Evolutionary conservation across 331 rosid genomes (phyloP).

Genomic region (Malus hybrid): DNA sequence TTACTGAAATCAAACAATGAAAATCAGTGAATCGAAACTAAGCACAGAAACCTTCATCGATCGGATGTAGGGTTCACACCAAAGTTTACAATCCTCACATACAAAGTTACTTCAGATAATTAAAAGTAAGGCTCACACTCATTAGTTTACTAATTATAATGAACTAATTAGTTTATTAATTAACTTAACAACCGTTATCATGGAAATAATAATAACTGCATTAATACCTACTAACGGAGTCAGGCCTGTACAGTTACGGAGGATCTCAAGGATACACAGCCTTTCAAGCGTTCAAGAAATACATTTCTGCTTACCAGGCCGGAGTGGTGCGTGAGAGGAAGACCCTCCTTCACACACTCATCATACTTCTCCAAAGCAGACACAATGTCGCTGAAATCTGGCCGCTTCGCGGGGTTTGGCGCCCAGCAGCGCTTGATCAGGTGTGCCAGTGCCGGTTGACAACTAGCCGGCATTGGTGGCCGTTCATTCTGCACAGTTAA

Average conservation of each 20-base stretch:
- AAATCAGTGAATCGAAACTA: not conserved
- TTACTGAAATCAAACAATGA: not conserved
- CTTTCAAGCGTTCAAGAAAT: constrained; percentile 70
- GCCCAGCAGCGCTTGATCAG: constrained; percentile 95
- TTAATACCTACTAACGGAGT: constrained; percentile 26
- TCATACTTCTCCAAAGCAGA: constrained; percentile 75
- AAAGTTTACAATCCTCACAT: constrained; percentile 12
- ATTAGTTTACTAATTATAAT: constrained; percentile 26
- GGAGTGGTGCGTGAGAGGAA: constrained; percentile 71
- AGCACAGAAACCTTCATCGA: not conserved
- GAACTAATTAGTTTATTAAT: not conserved
- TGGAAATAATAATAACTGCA: constrained; percentile 10
- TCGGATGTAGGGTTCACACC: not conserved
- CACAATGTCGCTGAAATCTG: constrained; percentile 86
- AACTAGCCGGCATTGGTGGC: constrained; percentile 89
- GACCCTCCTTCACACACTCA: constrained; percentile 90
- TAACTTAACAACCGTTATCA: constrained; percentile 7
- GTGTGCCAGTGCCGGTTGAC: constrained; percentile 85
- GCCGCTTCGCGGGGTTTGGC: constrained; percentile 84
- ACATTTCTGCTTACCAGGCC: constrained; percentile 47
- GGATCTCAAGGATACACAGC: constrained; percentile 70
- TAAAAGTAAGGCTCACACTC: constrained; percentile 12
- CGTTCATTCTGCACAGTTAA: constrained; percentile 64
- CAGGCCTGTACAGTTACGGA: constrained; percentile 90
- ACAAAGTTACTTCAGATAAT: constrained; percentile 27